Base-by-base conservation (phyloP, 2,329 filamentous ascomycete species). In the Cladosporium sp. region DNA sequence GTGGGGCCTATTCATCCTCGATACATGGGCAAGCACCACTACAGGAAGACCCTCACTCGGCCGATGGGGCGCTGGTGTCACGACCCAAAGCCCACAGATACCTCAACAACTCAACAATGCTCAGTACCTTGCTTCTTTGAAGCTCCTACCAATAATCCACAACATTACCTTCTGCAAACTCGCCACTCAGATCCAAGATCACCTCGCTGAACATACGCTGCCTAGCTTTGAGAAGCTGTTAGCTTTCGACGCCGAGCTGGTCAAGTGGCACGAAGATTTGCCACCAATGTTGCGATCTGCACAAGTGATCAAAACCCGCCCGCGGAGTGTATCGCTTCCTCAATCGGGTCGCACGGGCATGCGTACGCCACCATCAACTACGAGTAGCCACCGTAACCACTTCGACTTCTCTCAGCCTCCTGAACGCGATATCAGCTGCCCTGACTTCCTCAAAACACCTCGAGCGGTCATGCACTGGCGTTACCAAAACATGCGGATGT, bases 161-260 rank as follows among this genome's bases (percentile, higher is more conserved):
- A 92, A 91, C 74, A 89, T 91, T 68, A 87, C 88, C 60, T 93
- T 93, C 77, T 92, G 90, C 79, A 90, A 90, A 75, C 90, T 94
- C 67, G 88, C 90, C 23, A 92, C 90, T 0, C 86, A 87, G 67
- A 90, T 93, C 65, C 91, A 94, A 74, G 90, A 94, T 72, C 85
- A 88, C 62, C 83, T 94, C 2, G 89, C 90, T 18, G 86, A 89
- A 63, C 85, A 87, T 1, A 89, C 90, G 0, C 80, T 91, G 1
- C 83, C 92, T 2, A 84, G 85, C n/a, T 81, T 84, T 33, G 84
- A 88, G 33, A 89, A 93, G 72, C 87, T 90, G 23, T 83, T 84
- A 65, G 83, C 82, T 64, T 83, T 92, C 23, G 91, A 93, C 72
- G 80, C 80, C 2, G 88, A 91, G 71, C 83, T 93, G 0, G 81